These are phyloP conservation scores for Cyberlindnera xishuangbannaensis DNA, from an alignment of 805 yeast species.

Conservation along the genomic window DNA sequence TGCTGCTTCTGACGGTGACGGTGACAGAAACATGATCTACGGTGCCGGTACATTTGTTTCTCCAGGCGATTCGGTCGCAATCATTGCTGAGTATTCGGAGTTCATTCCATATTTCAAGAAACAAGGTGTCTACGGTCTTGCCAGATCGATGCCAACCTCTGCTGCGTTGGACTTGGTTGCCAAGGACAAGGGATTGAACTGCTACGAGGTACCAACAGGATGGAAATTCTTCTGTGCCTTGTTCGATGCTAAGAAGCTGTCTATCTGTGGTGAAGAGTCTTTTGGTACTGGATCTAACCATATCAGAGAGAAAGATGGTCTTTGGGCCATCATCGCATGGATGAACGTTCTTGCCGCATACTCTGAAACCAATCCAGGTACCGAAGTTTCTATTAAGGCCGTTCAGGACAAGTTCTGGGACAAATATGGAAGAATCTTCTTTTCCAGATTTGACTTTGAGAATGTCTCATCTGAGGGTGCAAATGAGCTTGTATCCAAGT, in stretches of 20 bases:
- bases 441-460: slow-evolving; percentile 94
- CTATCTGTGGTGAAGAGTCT: slow-evolving; percentile 97
- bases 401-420: slow-evolving; percentile 87
- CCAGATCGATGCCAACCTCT: slow-evolving; percentile 96
- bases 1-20: slow-evolving; percentile 99
- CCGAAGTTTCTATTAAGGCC: slow-evolving; percentile 60
- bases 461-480: slow-evolving; percentile 76
- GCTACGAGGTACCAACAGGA: slow-evolving; percentile 97
- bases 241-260: slow-evolving; percentile 86
- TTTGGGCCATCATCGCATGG: slow-evolving; percentile 98
- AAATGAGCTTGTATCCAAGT: slow-evolving; percentile 50
- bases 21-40: slow-evolving; percentile 97
- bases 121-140: slow-evolving; percentile 85
- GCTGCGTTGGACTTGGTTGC: slow-evolving; percentile 94
- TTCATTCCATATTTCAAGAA: slow-evolving; percentile 87
- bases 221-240: slow-evolving; percentile 98
- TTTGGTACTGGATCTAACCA: slow-evolving; percentile 98
- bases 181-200: slow-evolving; percentile 58
- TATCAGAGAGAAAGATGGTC: slow-evolving; percentile 94
- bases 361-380: slow-evolving; percentile 49
- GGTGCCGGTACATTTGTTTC: slow-evolving; percentile 93
- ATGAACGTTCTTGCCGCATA: slow-evolving; percentile 88
- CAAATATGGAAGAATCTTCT: slow-evolving; percentile 93
- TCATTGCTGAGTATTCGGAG: slow-evolving; percentile 89
- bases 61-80: slow-evolving; percentile 98